Conservation (phyloP, 371 early-diverging fungal genomes). For the Syncephalastrum monosporum region DNA sequence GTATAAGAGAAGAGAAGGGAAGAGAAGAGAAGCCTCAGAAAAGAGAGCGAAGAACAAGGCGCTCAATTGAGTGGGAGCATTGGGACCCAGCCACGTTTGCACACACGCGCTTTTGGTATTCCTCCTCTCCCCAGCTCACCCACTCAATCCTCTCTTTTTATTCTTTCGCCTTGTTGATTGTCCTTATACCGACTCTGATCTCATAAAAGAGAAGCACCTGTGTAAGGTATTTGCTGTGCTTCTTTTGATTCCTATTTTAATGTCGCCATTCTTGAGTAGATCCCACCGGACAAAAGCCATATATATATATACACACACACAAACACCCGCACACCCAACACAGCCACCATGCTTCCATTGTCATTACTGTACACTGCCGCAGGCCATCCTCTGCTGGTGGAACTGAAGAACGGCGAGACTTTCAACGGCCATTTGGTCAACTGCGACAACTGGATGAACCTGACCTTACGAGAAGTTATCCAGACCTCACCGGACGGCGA, state of each 20-base stretch:
- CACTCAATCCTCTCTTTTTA: constrained; percentile 2
- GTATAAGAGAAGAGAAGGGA: not conserved
- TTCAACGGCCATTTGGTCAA: constrained; percentile 96
- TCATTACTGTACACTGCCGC: constrained; percentile 86
- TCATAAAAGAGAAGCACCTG: too few relatives aligned
- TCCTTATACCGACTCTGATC: too few relatives aligned
- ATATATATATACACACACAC: not conserved
- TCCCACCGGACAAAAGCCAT: too few relatives aligned
- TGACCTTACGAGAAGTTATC: constrained; percentile 93
- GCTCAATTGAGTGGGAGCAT: too few relatives aligned
- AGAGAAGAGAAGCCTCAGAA: not conserved
- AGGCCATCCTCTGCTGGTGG: constrained; percentile 95
- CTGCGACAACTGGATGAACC: constrained; percentile 98
- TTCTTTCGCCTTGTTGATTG: not conserved
- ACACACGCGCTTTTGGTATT: constrained; percentile 3
- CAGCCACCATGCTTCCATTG: constrained; percentile 74
- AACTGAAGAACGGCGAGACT: constrained; percentile 97
- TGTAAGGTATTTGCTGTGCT: too few relatives aligned
- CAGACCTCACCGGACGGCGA: constrained; percentile 93
- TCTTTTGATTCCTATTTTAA: too few relatives aligned
- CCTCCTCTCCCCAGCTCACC: not conserved
- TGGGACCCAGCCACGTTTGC: constrained; percentile 1
- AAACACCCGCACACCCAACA: too few relatives aligned
- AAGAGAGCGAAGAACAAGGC: too few relatives aligned
- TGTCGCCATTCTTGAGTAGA: too few relatives aligned